Conservation (phyloP, 2,329 filamentous ascomycete genomes). For the Cladosporium sp. region DNA sequence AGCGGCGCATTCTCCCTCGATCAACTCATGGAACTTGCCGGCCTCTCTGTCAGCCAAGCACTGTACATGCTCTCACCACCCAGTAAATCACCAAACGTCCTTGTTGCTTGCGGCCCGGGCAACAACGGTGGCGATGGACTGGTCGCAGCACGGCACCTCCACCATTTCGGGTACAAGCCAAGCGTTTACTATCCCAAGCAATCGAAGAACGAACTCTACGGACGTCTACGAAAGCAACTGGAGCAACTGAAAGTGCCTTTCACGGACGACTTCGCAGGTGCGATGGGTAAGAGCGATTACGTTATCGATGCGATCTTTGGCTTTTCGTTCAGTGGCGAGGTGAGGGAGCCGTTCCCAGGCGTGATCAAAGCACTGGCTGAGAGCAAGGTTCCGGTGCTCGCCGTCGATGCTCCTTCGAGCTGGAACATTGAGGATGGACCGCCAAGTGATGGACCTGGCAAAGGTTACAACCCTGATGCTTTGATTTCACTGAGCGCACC, state of each 20-base stretch:
- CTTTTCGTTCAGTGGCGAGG: constrained; percentile 88
- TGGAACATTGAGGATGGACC: constrained; percentile 92
- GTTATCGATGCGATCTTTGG: constrained; percentile 92
- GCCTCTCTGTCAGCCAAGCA: constrained; percentile 87
- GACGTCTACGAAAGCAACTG: constrained; percentile 82
- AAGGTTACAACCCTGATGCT: constrained; percentile 74
- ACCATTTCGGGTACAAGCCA: constrained; percentile 87
- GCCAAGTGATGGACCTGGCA: constrained; percentile 72
- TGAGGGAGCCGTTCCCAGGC: constrained; percentile 85
- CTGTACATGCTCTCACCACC: constrained; percentile 83
- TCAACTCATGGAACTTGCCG: constrained; percentile 95
- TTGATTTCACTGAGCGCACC: constrained; percentile 90
- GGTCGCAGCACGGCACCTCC: constrained; percentile 87
- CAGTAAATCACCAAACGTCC: constrained; percentile 66
- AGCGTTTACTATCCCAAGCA: constrained; percentile 92
- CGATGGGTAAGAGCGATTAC: constrained; percentile 70
- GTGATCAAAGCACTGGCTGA: constrained; percentile 77
- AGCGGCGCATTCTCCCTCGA: constrained; percentile 86
- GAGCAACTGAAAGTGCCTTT: constrained; percentile 81
- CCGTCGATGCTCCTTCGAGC: constrained; percentile 88
- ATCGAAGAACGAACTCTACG: constrained; percentile 85
- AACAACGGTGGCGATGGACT: constrained; percentile 85
- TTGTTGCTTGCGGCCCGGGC: constrained; percentile 87
- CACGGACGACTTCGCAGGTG: constrained; percentile 71
- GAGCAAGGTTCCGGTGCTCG: constrained; percentile 73